Conservation (phyloP, 2,329 filamentous ascomycete genomes). For the Fusarium vanettenii region DNA sequence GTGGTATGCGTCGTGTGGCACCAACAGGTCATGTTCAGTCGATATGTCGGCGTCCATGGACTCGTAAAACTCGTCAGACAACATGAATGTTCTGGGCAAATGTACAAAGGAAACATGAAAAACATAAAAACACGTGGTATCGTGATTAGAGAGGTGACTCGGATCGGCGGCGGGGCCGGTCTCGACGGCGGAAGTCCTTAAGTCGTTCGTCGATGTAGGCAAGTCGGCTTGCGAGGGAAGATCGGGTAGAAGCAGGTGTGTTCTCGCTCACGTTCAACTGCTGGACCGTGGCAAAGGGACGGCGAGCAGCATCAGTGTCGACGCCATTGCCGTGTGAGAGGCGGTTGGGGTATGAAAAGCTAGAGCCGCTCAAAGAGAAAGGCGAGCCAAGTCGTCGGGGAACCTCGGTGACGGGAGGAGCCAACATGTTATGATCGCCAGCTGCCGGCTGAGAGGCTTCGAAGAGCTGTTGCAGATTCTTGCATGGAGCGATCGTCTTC, state of each 20-base stretch:
- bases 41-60: slow-evolving; percentile 34
- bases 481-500: slow-evolving; percentile 55
- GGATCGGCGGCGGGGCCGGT: slow-evolving; percentile 56
- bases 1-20: slow-evolving; percentile 25
- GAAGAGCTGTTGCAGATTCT: slow-evolving; percentile 56
- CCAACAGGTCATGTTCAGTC: slow-evolving; percentile 27
- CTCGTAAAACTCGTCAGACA: slow-evolving; percentile 41
- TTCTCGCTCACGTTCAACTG: slow-evolving; percentile 54
- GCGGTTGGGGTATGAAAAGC: slow-evolving; percentile 72
- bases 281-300: slow-evolving; percentile 69
- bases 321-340: slow-evolving; percentile 60
- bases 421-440: slow-evolving; percentile 27
- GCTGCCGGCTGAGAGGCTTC: slow-evolving; percentile 44
- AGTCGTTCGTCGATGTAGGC: slow-evolving; percentile 70
- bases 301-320: slow-evolving; percentile 57
- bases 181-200: slow-evolving; percentile 63
- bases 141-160: slow-evolving; percentile 60
- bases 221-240: slow-evolving; percentile 62
- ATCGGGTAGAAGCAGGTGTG: slow-evolving; percentile 50
- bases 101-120: slow-evolving; percentile 35
- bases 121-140: slow-evolving; percentile 8
- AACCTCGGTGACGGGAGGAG: slow-evolving; percentile 48
- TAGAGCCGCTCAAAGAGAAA: slow-evolving; percentile 62
- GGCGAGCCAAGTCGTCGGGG: slow-evolving; percentile 69
- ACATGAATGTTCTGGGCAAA: slow-evolving; percentile 32